Base-by-base conservation (phyloP, 225 moss, liverwort and hornwort species). In the Marchantia paleacea region DNA sequence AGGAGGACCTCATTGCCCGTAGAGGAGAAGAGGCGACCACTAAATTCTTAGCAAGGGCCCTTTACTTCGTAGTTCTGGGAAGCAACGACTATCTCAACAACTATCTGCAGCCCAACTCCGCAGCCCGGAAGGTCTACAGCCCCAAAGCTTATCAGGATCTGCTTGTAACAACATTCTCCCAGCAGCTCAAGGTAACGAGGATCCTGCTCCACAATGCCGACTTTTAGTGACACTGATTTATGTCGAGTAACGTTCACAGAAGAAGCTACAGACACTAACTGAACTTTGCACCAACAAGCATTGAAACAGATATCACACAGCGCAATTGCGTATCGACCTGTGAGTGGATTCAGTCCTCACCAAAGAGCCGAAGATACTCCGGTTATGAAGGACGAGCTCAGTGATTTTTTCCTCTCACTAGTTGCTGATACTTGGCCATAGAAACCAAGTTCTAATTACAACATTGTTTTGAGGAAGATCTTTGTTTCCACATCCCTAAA, bases 41-140 rank as follows among this genome's bases (percentile, higher is more conserved):
- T n/a, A 28, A 12, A 22, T 74, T 91, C 24, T n/a, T 93, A 52
- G 81, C 79, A 0, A 83, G 85, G 68, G 86, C 92, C 24, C 77
- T 91, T 0, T 90, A 89, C 25, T 0, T 92, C 7, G 81, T 84
- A 24, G 92, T 91, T 0, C 76, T 90, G 80, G 95, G 93, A 52
- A 89, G 93, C 30, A 96, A 96, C 78, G 95, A 96, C 79, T 96
- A 76, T 25, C 82, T 96, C 83, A 93, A 95, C 80, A 93, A 91
- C 80, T 96, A 96, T 13, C 80, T 93, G 76, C 86, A 93, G 51
- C 60, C 47, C 6, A 81, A 83, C 52, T 90, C 95, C 9, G 8
- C 67, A 10, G 75, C 92, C 24, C 82, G 74, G 0, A 78, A 82
- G 10, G 87, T 92, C 77, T 91, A 87, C 53, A 83, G 79, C 7